Percentiles rank a stretch among this genome's conserved stretches.
These are phyloP conservation scores for Candida insectalens DNA, from an alignment of 805 yeast species.

Conservation along the genomic window DNA sequence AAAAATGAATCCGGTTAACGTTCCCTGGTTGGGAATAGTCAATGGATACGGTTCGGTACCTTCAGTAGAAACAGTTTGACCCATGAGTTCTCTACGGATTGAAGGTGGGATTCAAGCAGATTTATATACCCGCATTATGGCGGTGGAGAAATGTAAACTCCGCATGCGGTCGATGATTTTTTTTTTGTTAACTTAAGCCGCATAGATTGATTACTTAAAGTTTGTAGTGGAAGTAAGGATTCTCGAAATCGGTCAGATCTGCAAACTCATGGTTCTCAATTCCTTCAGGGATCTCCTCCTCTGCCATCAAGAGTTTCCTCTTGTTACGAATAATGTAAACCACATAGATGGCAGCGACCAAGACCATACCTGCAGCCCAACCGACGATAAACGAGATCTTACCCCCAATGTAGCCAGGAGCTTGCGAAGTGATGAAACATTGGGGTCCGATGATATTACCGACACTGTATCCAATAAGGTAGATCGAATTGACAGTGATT, in stretches of 20 bases:
- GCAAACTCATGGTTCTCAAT: slow-evolving; percentile 12
- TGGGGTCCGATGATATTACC: slow-evolving; percentile 72
- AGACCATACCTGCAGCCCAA: slow-evolving; percentile 15
- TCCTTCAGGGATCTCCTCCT: background rate
- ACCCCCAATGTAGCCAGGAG: slow-evolving; percentile 54
- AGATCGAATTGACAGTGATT: slow-evolving; percentile 46
- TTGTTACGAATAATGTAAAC: slow-evolving; percentile 10
- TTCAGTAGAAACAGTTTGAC: slow-evolving; percentile 13
- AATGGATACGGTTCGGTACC: slow-evolving; percentile 10
- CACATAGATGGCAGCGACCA: slow-evolving; percentile 8
- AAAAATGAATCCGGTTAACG: slow-evolving; percentile 19
- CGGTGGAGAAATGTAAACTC: background rate
- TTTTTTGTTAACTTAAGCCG: background rate
- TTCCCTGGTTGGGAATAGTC: slow-evolving; percentile 19
- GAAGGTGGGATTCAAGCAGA: background rate
- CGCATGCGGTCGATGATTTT: background rate
- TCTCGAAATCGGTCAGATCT: slow-evolving; percentile 15
- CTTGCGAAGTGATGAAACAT: slow-evolving; percentile 45
- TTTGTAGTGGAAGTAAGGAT: slow-evolving; percentile 10
- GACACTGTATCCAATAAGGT: slow-evolving; percentile 55
- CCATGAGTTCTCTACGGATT: slow-evolving; percentile 2
- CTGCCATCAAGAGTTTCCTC: background rate
- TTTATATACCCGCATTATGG: background rate
- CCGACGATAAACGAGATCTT: slow-evolving; percentile 34
- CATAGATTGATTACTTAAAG: background rate